Percentiles rank a stretch among this genome's conserved stretches.
Evolutionary conservation across 148 eudicot genomes (phyloP).

Genomic region (Pouteria glomerata): DNA sequence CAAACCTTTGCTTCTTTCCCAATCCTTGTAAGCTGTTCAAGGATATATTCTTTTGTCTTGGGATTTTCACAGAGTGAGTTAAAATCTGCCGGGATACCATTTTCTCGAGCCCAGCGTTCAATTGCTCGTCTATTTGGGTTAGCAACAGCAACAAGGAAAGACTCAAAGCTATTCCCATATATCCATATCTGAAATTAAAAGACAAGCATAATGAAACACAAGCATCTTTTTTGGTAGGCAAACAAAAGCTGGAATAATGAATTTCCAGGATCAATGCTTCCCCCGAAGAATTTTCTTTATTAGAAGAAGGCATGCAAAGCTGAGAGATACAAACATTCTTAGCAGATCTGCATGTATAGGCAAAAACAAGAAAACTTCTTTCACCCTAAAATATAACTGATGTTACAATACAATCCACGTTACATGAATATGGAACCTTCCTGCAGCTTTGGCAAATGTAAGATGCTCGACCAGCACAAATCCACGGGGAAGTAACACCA

Average conservation of each 20-base stretch:
- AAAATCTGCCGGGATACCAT: constrained; percentile 58
- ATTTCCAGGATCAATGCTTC: not conserved
- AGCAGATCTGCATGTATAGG: not conserved
- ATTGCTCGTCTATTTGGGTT: constrained; percentile 66
- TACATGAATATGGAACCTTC: no score
- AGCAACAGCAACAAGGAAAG: constrained; percentile 62
- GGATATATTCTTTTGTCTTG: constrained; percentile 56
- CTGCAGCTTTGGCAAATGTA: no score
- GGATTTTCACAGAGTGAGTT: constrained; percentile 57
- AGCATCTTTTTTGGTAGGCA: not conserved
- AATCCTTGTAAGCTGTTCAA: constrained; percentile 57
- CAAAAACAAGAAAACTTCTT: no score
- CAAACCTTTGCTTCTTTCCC: constrained; percentile 76
- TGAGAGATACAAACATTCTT: not conserved
- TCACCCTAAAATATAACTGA: no score
- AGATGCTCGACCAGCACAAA: no score
- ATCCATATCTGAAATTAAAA: constrained; percentile 59
- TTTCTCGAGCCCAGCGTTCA: constrained; percentile 55
- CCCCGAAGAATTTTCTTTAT: no score
- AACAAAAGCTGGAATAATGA: no score
- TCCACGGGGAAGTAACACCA: no score
- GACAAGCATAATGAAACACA: not conserved
- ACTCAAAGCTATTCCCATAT: constrained; percentile 79
- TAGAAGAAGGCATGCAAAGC: not conserved
- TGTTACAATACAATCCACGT: no score